Evolutionary conservation across 2,329 filamentous ascomycete species (phyloP), one percentile per base, ranked within the genome.

Genomic region (Ascochyta viciae-villosae): DNA sequence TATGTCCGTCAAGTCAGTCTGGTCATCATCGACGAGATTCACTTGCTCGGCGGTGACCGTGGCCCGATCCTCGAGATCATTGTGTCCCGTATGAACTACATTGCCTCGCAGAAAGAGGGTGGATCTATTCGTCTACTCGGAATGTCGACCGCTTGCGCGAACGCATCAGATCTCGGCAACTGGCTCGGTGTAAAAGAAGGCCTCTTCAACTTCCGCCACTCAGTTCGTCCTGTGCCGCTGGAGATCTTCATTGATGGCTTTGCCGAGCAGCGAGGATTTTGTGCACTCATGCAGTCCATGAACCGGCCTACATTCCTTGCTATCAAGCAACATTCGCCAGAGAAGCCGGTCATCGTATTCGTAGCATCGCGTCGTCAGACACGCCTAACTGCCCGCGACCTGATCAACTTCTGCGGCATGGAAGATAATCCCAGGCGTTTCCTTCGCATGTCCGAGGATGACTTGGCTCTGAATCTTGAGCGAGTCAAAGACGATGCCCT

Each of bases 111-210:
- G 59, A 96, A 91, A 37, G 92, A 96, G 70, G 64, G 60, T n/a
- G 92, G 89, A 47, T 87, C 92, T 0, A 94, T 99, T 22, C 86
- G 95, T 4, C 82, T 99, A 5, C 84, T 99, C 60, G 95, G 95
- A n/a, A 99, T 99, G 96, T 99, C 95, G 2, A 99, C 95, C 16
- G 96, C 95, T 9, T 98, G 94, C 68, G 95, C 95, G 13, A 99
- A 99, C 72, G 95, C 96, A 2, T 90, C 86, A 13, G 96, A 99
- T 74, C 82, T 99, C 33, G 96, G 85, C 2, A 98, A 96, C 70
- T 99, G 95, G 95, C 84, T 99, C 3, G 95, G 95, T 42, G 96
- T 99, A 35, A 97, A 96, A 72, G 90, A 96, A 69, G 94, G 83
- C 2, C 77, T 99, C 23, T 99, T 96, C 84, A 99, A 99, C 77